These are phyloP conservation scores for Asparagopsis taxiformis DNA, from an alignment of 31 red algal species.

Conservation along the genomic window DNA sequence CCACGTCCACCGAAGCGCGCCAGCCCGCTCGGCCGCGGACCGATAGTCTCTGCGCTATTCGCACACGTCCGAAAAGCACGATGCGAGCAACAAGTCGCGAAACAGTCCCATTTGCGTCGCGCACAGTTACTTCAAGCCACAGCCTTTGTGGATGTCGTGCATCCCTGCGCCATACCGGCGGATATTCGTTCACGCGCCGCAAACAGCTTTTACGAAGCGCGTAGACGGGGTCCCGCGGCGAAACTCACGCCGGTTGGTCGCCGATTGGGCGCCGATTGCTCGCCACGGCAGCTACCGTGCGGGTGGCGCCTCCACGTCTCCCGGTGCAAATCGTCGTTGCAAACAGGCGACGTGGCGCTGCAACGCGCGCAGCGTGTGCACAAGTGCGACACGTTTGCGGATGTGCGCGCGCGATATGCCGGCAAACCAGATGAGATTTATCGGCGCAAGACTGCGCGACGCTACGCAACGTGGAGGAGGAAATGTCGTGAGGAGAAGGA, in stretches of 20 bases:
- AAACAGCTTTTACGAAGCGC: not conserved
- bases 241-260: not conserved
- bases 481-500: slow-evolving; percentile 1
- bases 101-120: not conserved
- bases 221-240: not conserved
- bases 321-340: not conserved
- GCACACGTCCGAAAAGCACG: not conserved
- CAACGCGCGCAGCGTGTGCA: not conserved
- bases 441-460: slow-evolving; percentile 39
- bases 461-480: slow-evolving; percentile 42
- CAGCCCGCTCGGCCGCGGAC: not conserved
- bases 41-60: not conserved
- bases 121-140: not conserved
- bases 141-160: not conserved
- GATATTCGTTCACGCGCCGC: not conserved
- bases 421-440: slow-evolving; percentile 70
- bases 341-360: not conserved
- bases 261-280: no score
- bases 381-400: slow-evolving; percentile 35
- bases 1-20: not conserved
- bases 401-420: slow-evolving; percentile 18
- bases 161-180: not conserved
- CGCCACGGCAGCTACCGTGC: no score
- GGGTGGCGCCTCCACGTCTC: slow-evolving; percentile 6
- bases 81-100: not conserved